phyloP scores from a whole-genome alignment of 2,329 filamentous ascomycete genomes.

The Penicillium crustosum region DNA sequence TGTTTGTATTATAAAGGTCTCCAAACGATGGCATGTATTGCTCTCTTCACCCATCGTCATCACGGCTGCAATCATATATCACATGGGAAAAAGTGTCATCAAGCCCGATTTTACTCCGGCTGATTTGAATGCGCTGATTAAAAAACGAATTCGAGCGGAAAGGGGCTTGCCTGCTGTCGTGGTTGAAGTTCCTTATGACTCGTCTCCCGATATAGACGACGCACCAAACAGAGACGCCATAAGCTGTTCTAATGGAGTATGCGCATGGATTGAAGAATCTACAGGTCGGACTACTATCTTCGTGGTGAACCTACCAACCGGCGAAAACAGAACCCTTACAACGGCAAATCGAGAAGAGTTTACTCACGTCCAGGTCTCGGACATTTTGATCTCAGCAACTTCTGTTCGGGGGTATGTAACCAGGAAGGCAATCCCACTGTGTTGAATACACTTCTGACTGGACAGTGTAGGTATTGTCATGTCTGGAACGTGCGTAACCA shows the following conservation, averaged over 20 bases:
- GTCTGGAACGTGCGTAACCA: slow-evolving; percentile 31
- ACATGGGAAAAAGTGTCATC: neutral
- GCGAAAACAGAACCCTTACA: neutral
- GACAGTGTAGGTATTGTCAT: slow-evolving; percentile 28
- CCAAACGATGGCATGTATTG: slow-evolving; percentile 33
- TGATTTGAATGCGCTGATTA: neutral
- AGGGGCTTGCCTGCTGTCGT: neutral
- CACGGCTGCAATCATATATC: slow-evolving; percentile 5
- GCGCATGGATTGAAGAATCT: slow-evolving; percentile 10
- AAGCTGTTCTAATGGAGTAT: slow-evolving; percentile 9
- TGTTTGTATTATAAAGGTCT: slow-evolving; percentile 29
- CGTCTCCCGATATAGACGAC: neutral
- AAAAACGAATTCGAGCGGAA: neutral
- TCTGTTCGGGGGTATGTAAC: slow-evolving; percentile 4
- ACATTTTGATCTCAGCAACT: slow-evolving; percentile 6
- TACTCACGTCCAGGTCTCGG: slow-evolving; percentile 7
- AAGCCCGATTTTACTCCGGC: neutral
- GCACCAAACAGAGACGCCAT: neutral
- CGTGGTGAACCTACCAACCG: slow-evolving; percentile 7
- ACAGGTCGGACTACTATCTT: neutral
- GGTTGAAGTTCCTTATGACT: neutral
- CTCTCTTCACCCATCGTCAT: slow-evolving; percentile 25
- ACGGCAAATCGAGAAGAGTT: slow-evolving; percentile 16
- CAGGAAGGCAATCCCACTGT: neutral
- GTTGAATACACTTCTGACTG: neutral